phyloP scores from a whole-genome alignment of 2,329 filamentous ascomycete species.

The Dothidotthia symphoricarpi region DNA sequence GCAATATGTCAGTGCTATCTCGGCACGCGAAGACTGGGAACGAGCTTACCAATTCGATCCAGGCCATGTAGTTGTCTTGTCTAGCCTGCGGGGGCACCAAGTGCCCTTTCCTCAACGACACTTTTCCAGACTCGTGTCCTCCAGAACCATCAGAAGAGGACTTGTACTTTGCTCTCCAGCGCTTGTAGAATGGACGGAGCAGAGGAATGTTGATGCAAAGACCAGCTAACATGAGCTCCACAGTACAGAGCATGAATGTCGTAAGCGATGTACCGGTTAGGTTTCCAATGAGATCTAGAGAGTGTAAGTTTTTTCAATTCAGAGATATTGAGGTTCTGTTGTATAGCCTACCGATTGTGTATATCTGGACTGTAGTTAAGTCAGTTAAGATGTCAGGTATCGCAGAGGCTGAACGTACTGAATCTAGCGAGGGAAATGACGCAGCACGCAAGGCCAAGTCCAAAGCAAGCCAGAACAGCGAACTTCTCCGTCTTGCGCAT shows the following conservation, averaged over 20 bases:
- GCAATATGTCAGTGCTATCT: slow-evolving; percentile 1
- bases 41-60: slow-evolving; percentile 22
- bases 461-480: slow-evolving; percentile 22
- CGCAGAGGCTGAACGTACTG: slow-evolving; percentile 1
- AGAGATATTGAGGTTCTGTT: too few species aligned
- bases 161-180: slow-evolving; percentile 20
- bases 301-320: slow-evolving; percentile 5
- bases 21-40: neutral
- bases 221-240: slow-evolving; percentile 24
- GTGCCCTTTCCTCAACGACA: slow-evolving; percentile 8
- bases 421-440: slow-evolving; percentile 24
- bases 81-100: slow-evolving; percentile 5
- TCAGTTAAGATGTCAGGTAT: neutral
- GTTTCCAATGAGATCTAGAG: slow-evolving; percentile 18
- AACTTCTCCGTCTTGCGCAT: slow-evolving; percentile 26
- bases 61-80: slow-evolving; percentile 18
- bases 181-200: slow-evolving; percentile 23
- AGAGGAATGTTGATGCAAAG: slow-evolving; percentile 26
- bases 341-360: slow-evolving; percentile 12
- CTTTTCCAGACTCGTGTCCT: slow-evolving; percentile 2
- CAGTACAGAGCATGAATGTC: slow-evolving; percentile 23
- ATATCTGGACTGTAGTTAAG: slow-evolving; percentile 10
- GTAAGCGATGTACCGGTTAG: slow-evolving; percentile 22
- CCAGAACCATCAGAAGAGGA: slow-evolving; percentile 2
- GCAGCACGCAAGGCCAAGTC: slow-evolving; percentile 17